These are phyloP conservation scores for Pterocarpus santalinus DNA, from an alignment of 306 rosid species.

Conservation along the genomic window DNA sequence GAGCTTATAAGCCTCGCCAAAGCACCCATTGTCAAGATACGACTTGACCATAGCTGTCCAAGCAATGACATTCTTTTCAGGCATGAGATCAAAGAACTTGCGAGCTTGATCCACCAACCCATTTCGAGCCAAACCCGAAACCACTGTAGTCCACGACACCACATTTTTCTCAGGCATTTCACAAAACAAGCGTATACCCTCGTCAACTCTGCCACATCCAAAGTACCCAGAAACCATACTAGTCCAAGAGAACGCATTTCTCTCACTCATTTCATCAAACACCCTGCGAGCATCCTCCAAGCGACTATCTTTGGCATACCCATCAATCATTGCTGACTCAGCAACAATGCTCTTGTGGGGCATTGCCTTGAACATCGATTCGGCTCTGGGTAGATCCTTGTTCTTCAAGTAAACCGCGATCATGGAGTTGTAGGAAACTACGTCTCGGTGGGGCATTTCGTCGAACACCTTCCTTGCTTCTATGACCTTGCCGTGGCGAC, in stretches of 20 bases:
- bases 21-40: constrained; percentile 53
- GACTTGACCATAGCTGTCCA: constrained; percentile 65
- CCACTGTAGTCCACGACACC: constrained; percentile 55
- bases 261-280: constrained; percentile 55
- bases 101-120: constrained; percentile 49
- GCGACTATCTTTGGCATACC: constrained; percentile 55
- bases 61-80: constrained; percentile 55
- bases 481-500: constrained; percentile 42
- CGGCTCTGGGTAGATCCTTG: constrained; percentile 46
- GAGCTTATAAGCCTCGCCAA: constrained; percentile 52
- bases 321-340: constrained; percentile 60
- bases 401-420: constrained; percentile 48
- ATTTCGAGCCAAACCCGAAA: constrained; percentile 56
- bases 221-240: constrained; percentile 64
- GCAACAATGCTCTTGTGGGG: constrained; percentile 37
- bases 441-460: constrained; percentile 49
- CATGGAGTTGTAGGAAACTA: constrained; percentile 50
- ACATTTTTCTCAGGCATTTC: constrained; percentile 58
- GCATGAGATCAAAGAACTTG: constrained; percentile 54
- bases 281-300: constrained; percentile 50
- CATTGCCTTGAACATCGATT: constrained; percentile 46
- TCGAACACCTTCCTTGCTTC: constrained; percentile 56
- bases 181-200: constrained; percentile 51
- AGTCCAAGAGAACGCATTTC: constrained; percentile 61
- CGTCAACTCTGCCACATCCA: constrained; percentile 48